Conservation (phyloP, 169 alveolate species). For the Cryptosporidium parvum region DNA sequence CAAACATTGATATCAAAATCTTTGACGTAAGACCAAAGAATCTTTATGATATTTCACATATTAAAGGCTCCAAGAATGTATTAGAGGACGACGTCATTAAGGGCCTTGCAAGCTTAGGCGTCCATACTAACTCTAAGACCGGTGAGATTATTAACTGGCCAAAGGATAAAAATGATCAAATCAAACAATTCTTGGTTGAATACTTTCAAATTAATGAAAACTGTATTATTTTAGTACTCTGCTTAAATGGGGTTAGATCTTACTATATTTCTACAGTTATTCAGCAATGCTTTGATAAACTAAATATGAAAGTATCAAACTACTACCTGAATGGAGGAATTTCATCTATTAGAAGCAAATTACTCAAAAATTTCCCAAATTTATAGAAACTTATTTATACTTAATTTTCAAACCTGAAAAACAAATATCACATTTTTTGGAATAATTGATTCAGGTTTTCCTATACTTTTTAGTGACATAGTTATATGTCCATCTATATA, state of each 20-base stretch:
- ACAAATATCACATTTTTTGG: background rate
- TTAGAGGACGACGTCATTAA: constrained; percentile 42
- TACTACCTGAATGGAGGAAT: constrained; percentile 67
- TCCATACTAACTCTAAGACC: constrained; percentile 49
- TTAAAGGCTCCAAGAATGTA: constrained; percentile 55
- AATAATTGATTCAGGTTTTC: constrained; percentile 34
- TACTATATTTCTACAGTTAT: constrained; percentile 27
- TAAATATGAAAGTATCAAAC: constrained; percentile 16
- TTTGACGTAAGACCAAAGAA: constrained; percentile 75
- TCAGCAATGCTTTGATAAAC: constrained; percentile 59
- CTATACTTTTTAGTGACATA: constrained; percentile 16
- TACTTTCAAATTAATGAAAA: constrained; percentile 7
- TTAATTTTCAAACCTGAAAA: background rate
- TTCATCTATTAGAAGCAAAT: constrained; percentile 29
- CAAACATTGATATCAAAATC: constrained; percentile 21
- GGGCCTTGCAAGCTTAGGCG: constrained; percentile 14
- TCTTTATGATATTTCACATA: constrained; percentile 54
- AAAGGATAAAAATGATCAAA: background rate
- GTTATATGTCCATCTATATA: constrained; percentile 9
- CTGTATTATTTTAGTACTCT: constrained; percentile 18
- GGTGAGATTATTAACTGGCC: constrained; percentile 37
- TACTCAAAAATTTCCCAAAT: constrained; percentile 42
- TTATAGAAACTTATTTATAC: background rate
- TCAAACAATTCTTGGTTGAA: background rate
- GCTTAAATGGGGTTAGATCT: constrained; percentile 65